Evolutionary conservation across 2,329 filamentous ascomycete species (phyloP), one percentile per base, ranked within the genome.

Genomic region (Stagonosporopsis tanaceti): DNA sequence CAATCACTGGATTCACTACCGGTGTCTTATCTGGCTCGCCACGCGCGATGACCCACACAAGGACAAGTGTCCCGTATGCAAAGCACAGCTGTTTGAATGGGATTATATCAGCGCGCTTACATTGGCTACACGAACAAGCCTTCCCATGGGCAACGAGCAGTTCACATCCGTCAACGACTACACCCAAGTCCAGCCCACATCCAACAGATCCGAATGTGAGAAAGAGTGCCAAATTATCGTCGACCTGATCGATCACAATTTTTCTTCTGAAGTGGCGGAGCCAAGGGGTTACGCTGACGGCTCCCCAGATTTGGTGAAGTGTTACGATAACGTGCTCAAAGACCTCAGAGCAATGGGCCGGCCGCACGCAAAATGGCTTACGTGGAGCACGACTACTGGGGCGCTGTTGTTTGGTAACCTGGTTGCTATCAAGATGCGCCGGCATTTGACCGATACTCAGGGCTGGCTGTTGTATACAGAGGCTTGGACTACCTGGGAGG

Each of bases 1-100:
- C 51, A 56, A 59, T 11, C 65, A 69, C 58, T 71, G 65, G 68
- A 48, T 68, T 1, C 68, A 71, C 61, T 71, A 68, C 27, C 59
- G 60, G 24, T 71, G 68, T 47, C 50, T 71, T 9, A 64, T 69
- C 20, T 42, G 32, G 46, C 50, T 47, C 14, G 40, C 60, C 6
- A 53, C 44, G 0, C 41, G 46, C 20, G 25, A 22, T 15, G 37
- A 17, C 7, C 7, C 28, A 4, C 27, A n/a, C 12, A 53, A 44
- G 17, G 55, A 60, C 39, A 58, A 53, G 14, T 70, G 68, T 32
- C 47, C 50, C 0, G 20, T 37, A 5, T 71, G 68, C 51, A 44
- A 56, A 37, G 53, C 22, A 2, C 53, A 44, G 14, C 62, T 71
- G 5, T 68, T 62, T 37, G 42, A 62, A 15, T 67, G 63, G 59